These are phyloP conservation scores for Aleurites moluccanus DNA, from an alignment of 441 rosid genomes.

Conservation along the genomic window DNA sequence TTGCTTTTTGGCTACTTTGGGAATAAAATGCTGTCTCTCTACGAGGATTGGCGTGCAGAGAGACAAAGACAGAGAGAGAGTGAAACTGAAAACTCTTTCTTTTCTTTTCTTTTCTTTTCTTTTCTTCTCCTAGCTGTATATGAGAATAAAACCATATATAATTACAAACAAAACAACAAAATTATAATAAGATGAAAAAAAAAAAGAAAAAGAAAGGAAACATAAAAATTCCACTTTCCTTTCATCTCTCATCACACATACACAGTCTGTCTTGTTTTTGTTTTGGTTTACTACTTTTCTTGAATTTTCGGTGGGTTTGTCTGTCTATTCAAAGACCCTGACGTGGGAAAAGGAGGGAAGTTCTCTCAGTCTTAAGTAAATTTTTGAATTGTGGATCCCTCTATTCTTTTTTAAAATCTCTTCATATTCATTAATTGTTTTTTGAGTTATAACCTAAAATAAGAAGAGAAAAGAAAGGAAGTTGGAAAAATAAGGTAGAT, in stretches of 20 bases:
- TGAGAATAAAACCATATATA: background rate
- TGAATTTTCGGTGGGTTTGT: constrained; percentile 59
- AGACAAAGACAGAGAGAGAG: constrained; percentile 14
- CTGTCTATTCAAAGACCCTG: constrained; percentile 51
- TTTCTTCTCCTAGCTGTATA: no score
- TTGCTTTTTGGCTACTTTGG: constrained; percentile 81
- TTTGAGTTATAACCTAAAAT: no score
- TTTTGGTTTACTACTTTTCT: no score
- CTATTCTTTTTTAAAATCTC: no score
- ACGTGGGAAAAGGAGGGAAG: constrained; percentile 34
- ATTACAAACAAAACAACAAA: constrained; percentile 23
- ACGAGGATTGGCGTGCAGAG: constrained; percentile 69
- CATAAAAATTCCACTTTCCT: constrained; percentile 17
- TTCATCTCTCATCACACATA: constrained; percentile 28
- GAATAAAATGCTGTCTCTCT: constrained; percentile 85
- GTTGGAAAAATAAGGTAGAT: constrained; percentile 25
- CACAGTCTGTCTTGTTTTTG: constrained; percentile 31
- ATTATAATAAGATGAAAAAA: constrained; percentile 27
- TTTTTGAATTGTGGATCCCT: constrained; percentile 37
- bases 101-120: background rate
- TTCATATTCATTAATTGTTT: no score
- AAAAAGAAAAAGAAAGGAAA: constrained; percentile 14
- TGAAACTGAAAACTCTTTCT: background rate
- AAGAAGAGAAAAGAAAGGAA: background rate
- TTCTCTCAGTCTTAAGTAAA: constrained; percentile 15